Conservation (phyloP, 23 red algal species). For the Gracilaria domingensis region DNA sequence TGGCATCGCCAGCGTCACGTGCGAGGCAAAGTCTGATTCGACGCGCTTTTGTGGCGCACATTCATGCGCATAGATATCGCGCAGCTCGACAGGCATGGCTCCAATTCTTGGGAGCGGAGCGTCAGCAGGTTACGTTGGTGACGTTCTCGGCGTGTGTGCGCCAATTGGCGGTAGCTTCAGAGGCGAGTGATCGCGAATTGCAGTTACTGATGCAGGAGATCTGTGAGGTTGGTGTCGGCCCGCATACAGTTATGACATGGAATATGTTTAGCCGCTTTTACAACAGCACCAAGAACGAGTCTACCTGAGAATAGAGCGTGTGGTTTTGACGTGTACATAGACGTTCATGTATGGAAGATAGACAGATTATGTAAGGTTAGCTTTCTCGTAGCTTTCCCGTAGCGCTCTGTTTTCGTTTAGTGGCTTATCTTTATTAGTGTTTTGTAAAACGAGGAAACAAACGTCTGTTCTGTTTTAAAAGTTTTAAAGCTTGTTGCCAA, state of each 20-base stretch:
- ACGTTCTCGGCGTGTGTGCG: constrained; percentile 26
- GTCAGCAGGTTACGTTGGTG: neutral
- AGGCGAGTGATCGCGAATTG: constrained; percentile 55
- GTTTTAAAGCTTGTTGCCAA: too few relatives aligned
- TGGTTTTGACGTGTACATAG: neutral
- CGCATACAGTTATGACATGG: constrained; percentile 26
- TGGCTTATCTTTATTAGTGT: neutral
- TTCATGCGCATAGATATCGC: constrained; percentile 42
- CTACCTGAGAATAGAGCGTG: neutral
- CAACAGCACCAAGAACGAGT: constrained; percentile 24
- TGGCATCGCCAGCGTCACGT: neutral
- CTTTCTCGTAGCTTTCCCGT: too few relatives aligned
- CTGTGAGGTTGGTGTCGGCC: constrained; percentile 20
- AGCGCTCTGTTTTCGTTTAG: neutral
- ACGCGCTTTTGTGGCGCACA: constrained; percentile 56
- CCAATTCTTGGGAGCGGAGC: constrained; percentile 39
- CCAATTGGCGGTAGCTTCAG: constrained; percentile 32
- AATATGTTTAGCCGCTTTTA: constrained; percentile 57
- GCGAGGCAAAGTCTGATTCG: constrained; percentile 34
- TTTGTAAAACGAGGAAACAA: neutral
- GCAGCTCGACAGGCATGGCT: constrained; percentile 37
- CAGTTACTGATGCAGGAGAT: constrained; percentile 39
- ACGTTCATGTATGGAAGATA: too few relatives aligned
- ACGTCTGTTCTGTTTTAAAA: neutral
- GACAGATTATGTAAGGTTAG: too few relatives aligned